Evolutionary conservation across 2,329 filamentous ascomycete species (phyloP).

Genomic region (Thielaviopsis punctulata): DNA sequence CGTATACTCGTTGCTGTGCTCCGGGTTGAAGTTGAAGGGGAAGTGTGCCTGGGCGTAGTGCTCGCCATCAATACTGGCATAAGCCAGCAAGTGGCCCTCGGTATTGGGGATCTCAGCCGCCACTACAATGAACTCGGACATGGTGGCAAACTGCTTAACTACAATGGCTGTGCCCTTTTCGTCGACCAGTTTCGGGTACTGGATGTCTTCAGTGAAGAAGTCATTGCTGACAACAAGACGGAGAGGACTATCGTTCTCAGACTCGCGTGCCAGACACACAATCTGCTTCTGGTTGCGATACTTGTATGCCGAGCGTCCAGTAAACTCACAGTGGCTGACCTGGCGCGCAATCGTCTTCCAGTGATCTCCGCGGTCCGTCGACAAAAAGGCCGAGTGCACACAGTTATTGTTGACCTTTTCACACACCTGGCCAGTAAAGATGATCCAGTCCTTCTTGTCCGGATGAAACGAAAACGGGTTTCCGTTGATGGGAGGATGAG

Average conservation of each 20-base stretch:
- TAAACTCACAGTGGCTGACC: conserved; percentile 74
- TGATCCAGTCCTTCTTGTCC: conserved; percentile 70
- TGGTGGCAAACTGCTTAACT: conserved; percentile 75
- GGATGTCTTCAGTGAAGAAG: conserved; percentile 46
- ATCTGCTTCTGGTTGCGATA: conserved; percentile 37
- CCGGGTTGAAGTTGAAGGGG: conserved; percentile 66
- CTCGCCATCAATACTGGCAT: conserved; percentile 70
- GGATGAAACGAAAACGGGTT: conserved; percentile 63
- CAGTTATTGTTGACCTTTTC: conserved; percentile 39
- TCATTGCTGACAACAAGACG: conserved; percentile 64
- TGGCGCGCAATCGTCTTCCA: conserved; percentile 64
- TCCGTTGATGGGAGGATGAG: conserved; percentile 29
- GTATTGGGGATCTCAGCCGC: conserved; percentile 31
- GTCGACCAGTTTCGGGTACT: conserved; percentile 32
- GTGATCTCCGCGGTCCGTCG: conserved; percentile 59
- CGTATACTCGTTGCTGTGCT: conserved; percentile 62
- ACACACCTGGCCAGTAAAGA: conserved; percentile 72
- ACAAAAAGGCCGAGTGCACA: conserved; percentile 57
- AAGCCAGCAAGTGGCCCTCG: conserved; percentile 54
- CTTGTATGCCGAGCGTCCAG: conserved; percentile 43
- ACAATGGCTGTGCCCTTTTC: conserved; percentile 36
- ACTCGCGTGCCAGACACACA: conserved; percentile 38
- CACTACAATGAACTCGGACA: conserved; percentile 92
- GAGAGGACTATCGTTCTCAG: conserved; percentile 37
- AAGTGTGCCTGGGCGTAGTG: conserved; percentile 73